Evolutionary conservation across 1,284 basidiomycete genomes (phyloP), one percentile per base, ranked within the genome.

Genomic region (Malassezia brasiliensis): DNA sequence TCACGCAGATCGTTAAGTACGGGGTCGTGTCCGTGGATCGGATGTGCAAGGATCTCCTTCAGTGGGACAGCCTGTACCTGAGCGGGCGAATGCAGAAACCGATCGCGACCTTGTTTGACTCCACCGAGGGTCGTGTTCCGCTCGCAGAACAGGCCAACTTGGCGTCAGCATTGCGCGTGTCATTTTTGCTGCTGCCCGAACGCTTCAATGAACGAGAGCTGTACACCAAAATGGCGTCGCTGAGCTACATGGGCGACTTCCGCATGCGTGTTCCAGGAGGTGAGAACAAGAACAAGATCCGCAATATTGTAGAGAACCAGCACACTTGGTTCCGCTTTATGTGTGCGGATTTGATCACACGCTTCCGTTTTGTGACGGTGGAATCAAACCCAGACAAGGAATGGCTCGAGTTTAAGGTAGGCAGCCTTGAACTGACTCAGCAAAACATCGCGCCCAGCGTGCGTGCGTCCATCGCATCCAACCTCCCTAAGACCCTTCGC

Each of bases 81-180:
- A 86, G 89, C 1, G 94, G 93, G 0, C 82, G 93, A 20, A 90
- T 98, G 84, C 93, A 98, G 77, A 99, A 99, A 76, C 93, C 94
- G 0, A 66, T 70, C 1, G 65, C 66, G 5, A 47, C 59, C 9
- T 50, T 68, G 34, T 61, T 64, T 11, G 46, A 60, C 25, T 44
- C 56, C 0, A 64, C 84, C 82, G 86, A 91, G 72, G 83, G 88
- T 0, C 83, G 87, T 35, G 87, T 96, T n/a, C 82, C 86, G 42
- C 79, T 90, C 37, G 89, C 91, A 2, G 87, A 93, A 70, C 87
- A 91, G 71, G 87, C 90, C 69, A 98, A 99, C 78, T 81, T 93
- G 46, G 83, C 85, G 14, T 90, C 88, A 2, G 91, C 91, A 1
- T 79, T 96, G 28, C 85, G 90, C 32, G 83, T 87, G 14, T 85